Base-by-base conservation (phyloP, 441 rosid species). In the Croton setiger region DNA sequence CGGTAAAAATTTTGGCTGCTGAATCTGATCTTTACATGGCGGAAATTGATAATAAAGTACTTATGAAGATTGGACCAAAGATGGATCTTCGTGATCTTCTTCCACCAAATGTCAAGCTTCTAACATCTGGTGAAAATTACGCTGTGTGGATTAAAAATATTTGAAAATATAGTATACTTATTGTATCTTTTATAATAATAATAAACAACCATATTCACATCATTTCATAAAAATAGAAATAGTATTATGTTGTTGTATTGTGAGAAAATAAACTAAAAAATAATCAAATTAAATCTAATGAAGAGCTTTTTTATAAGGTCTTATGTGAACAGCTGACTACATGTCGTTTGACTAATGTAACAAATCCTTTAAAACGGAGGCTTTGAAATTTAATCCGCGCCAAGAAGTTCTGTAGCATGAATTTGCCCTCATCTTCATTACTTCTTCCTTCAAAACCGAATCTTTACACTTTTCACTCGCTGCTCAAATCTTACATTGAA, bases 61-160 rank as follows among this genome's bases (percentile, higher is more conserved):
- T 86, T 1, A 76, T 88, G 83, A 90, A 88, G 81, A 88, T 85
- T 23, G 92, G 96, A 27, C 80, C 90, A 27, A 88, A 70, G 79
- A 53, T 11, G 72, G 84, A 87, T 70, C 74, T 90, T 10, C 91
- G 90, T 52, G 60, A 71, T 52, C 88, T 88, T 7, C 82, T 88
- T 61, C 90, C 92, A 56, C 35, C 84, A 20, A 69, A 79, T 41
- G 84, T 77, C 77, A 72, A 64, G 76, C 71, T 86, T 64, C 84
- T 85, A 74, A 59, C 82, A 60, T 80, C 86, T 5, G 92, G 89
- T 63, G 48, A 63, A 5, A 84, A 80, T 71, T 86, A 69, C 48
- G 72, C 74, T 54, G 87, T 89, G 2, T 89, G 90, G 93, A 82
- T 79, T 64, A 84, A 73, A 72, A 44, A 70, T 12, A 78, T 9